phyloP scores from a whole-genome alignment of 345 rosid species.

The Isatis tinctoria region DNA sequence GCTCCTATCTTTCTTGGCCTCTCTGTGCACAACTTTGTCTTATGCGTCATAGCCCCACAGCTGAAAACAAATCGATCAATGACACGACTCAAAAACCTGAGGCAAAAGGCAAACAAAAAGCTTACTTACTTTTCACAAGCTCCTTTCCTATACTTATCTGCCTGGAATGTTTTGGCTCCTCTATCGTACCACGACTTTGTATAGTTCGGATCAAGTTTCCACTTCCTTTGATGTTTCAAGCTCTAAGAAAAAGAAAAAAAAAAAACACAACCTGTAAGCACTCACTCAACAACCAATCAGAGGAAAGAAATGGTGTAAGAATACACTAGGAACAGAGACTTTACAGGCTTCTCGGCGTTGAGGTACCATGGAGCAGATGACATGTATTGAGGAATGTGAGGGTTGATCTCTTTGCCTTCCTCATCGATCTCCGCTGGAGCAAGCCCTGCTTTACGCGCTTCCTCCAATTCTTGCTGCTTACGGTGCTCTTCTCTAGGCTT shows the following conservation, averaged over 20 bases:
- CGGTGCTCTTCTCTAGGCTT: neutral
- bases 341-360: neutral
- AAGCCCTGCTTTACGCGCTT: neutral
- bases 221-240: neutral
- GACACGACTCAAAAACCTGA: neutral
- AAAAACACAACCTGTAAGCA: neutral
- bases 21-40: conserved; percentile 60
- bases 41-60: conserved; percentile 86
- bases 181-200: neutral
- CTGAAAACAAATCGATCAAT: conserved; percentile 24
- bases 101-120: neutral
- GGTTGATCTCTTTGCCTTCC: neutral
- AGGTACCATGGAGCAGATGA: neutral
- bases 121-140: conserved; percentile 54
- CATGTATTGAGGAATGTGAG: neutral
- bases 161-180: neutral
- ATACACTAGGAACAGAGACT: neutral
- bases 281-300: neutral
- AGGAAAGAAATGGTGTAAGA: neutral
- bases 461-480: neutral
- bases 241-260: neutral
- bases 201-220: neutral
- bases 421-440: neutral
- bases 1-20: conserved; percentile 74
- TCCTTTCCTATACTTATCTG: conserved; percentile 37